A percentile compares a stretch with the other conserved stretches of the same genome.
These are phyloP conservation scores for Yamadazyma ubonensis DNA, from an alignment of 805 yeast species.

Conservation along the genomic window DNA sequence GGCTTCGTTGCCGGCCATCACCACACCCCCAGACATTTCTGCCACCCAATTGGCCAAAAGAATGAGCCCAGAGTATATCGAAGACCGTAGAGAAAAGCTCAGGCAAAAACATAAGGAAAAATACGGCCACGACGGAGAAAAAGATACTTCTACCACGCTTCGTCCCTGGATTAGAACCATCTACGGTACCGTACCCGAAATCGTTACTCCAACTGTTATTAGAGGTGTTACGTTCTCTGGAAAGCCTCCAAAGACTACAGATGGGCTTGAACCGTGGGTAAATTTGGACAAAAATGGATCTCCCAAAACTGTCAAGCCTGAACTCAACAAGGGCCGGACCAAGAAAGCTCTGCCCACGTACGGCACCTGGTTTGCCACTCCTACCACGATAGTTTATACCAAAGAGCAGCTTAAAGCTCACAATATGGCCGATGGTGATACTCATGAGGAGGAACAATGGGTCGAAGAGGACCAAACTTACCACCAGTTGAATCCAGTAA, in stretches of 20 bases:
- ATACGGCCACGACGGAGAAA: slow-evolving; percentile 13
- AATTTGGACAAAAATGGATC: slow-evolving; percentile 72
- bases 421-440: slow-evolving; percentile 63
- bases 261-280: slow-evolving; percentile 79
- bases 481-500: slow-evolving; percentile 68
- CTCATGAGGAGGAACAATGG: slow-evolving; percentile 52
- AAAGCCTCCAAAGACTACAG: slow-evolving; percentile 68
- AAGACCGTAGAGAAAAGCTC: slow-evolving; percentile 10
- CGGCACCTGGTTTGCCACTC: slow-evolving; percentile 73
- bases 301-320: slow-evolving; percentile 78
- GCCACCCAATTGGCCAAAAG: slow-evolving; percentile 13
- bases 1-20: not conserved
- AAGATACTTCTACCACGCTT: too few species aligned
- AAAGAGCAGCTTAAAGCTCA: slow-evolving; percentile 71
- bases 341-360: slow-evolving; percentile 69
- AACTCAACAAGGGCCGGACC: slow-evolving; percentile 68
- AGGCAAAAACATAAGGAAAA: slow-evolving; percentile 8
- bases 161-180: slow-evolving; percentile 76
- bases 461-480: slow-evolving; percentile 73
- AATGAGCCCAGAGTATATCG: slow-evolving; percentile 14
- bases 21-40: slow-evolving; percentile 7
- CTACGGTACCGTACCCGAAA: slow-evolving; percentile 52
- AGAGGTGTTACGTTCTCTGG: slow-evolving; percentile 64
- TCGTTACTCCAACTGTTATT: slow-evolving; percentile 62
- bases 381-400: slow-evolving; percentile 53